These are phyloP conservation scores for Anthoceros angustus DNA, from an alignment of 225 moss, liverwort and hornwort genomes.

Conservation along the genomic window DNA sequence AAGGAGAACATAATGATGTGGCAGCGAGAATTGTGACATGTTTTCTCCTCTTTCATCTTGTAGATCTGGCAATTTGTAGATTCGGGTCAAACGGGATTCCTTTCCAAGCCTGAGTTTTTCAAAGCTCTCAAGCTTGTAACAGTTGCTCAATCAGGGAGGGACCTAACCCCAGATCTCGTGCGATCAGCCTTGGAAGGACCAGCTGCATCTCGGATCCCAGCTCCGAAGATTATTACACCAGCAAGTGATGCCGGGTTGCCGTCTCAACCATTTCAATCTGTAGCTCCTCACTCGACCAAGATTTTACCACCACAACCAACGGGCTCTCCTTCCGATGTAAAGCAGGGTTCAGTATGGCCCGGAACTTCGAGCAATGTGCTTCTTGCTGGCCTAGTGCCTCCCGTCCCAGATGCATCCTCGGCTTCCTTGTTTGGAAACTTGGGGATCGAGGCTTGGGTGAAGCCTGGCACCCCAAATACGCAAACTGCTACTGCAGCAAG, in stretches of 20 bases:
- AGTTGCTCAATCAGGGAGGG: slow-evolving; percentile 81
- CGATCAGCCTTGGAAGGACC: slow-evolving; percentile 81
- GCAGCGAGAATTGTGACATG: neutral
- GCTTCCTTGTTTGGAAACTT: slow-evolving; percentile 25
- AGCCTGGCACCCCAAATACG: neutral
- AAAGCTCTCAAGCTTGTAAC: slow-evolving; percentile 98
- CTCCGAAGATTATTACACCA: slow-evolving; percentile 58
- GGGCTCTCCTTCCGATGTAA: slow-evolving; percentile 20
- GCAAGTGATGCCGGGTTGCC: slow-evolving; percentile 20
- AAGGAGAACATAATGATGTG: no score
- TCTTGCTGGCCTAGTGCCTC: slow-evolving; percentile 23
- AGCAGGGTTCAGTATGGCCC: slow-evolving; percentile 19
- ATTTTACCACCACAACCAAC: slow-evolving; percentile 21
- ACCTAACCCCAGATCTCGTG: slow-evolving; percentile 82
- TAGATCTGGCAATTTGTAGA: slow-evolving; percentile 99
- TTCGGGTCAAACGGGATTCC: slow-evolving; percentile 60
- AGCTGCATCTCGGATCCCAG: slow-evolving; percentile 81
- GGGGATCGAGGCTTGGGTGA: slow-evolving; percentile 3
- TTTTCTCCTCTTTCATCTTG: slow-evolving; percentile 5
- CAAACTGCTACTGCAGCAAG: neutral
- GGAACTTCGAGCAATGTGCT: slow-evolving; percentile 26
- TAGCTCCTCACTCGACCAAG: slow-evolving; percentile 16
- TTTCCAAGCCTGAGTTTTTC: slow-evolving; percentile 67
- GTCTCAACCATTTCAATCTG: slow-evolving; percentile 31
- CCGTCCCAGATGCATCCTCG: slow-evolving; percentile 29